Conservation (phyloP, 2,329 filamentous ascomycete genomes). For the Lithohypha guttulata region DNA sequence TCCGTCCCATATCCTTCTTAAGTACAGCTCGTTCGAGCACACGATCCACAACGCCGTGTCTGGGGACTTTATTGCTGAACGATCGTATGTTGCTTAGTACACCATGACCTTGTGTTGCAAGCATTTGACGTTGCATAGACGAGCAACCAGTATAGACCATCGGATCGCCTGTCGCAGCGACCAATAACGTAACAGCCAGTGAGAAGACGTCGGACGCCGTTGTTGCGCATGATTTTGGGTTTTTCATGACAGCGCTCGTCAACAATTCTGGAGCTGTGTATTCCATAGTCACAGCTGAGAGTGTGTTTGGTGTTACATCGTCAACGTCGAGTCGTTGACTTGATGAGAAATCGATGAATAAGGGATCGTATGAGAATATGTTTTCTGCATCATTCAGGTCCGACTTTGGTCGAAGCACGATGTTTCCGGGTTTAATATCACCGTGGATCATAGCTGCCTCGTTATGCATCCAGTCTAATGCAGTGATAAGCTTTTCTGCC, state of each 20-base stretch:
- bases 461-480: conserved; percentile 35
- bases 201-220: conserved; percentile 37
- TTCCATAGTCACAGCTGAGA: conserved; percentile 34
- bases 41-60: conserved; percentile 32
- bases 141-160: conserved; percentile 29
- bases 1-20: conserved; percentile 24
- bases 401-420: conserved; percentile 27
- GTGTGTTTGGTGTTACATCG: conserved; percentile 16
- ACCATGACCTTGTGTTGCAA: conserved; percentile 35
- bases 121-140: conserved; percentile 32
- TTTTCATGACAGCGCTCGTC: conserved; percentile 26
- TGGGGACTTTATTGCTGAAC: conserved; percentile 30
- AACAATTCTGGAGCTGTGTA: conserved; percentile 38
- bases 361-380: conserved; percentile 30
- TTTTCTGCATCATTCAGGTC: background rate
- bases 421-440: conserved; percentile 39
- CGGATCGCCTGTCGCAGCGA: conserved; percentile 36
- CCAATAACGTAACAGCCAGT: conserved; percentile 35
- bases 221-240: conserved; percentile 27
- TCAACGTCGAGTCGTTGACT: conserved; percentile 23
- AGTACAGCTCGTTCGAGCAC: conserved; percentile 29
- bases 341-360: conserved; percentile 38
- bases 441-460: conserved; percentile 34
- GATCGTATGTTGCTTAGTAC: conserved; percentile 32
- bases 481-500: conserved; percentile 30